Conservation (phyloP, 1,284 basidiomycete species). For the Irpex sp. region DNA sequence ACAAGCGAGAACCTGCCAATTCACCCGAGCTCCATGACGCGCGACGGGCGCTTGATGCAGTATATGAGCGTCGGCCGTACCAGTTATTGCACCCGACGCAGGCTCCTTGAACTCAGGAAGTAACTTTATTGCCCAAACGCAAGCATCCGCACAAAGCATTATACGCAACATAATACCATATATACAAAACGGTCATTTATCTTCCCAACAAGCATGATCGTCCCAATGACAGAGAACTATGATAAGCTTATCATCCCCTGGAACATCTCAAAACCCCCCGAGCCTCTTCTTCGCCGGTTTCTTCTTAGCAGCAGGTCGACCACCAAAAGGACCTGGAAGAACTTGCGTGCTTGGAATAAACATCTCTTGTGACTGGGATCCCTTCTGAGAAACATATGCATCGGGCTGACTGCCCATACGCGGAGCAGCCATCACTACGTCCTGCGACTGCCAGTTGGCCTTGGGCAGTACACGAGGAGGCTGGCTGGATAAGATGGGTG, state of each 20-base stretch:
- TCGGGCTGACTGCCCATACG: conserved; percentile 18
- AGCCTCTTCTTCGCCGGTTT: conserved; percentile 64
- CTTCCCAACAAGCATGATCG: neutral
- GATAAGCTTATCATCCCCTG: neutral
- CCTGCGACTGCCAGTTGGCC: conserved; percentile 19
- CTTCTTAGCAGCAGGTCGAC: conserved; percentile 52
- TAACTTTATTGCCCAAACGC: neutral
- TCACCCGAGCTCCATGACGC: neutral
- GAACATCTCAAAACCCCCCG: conserved; percentile 64
- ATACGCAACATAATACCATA: neutral
- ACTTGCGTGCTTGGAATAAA: conserved; percentile 62
- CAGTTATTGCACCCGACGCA: neutral
- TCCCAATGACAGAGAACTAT: neutral
- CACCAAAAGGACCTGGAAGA: conserved; percentile 69
- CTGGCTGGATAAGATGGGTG: conserved; percentile 10
- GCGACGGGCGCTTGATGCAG: neutral
- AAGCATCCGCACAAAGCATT: neutral
- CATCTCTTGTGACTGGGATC: conserved; percentile 35
- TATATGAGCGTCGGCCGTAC: neutral
- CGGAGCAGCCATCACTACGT: conserved; percentile 15
- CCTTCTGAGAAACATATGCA: conserved; percentile 2
- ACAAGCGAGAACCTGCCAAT: neutral
- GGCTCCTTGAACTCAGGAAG: neutral
- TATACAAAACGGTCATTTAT: neutral
- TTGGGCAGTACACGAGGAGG: conserved; percentile 33